Base-by-base conservation (phyloP, 257 asterid genomes). In the Marsdenia floribunda region DNA sequence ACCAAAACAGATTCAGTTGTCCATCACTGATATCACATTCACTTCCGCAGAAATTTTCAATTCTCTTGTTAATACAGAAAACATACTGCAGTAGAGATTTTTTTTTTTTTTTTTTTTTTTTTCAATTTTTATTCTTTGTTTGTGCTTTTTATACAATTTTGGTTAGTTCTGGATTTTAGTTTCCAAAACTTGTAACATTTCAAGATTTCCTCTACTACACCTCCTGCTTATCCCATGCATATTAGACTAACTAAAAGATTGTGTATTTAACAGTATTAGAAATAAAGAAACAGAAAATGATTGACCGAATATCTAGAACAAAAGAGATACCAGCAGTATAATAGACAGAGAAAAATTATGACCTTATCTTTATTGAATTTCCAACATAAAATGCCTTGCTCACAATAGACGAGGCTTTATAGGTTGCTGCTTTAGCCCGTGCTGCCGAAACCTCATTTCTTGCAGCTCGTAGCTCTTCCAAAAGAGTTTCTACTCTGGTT, bases 401-500 rank as follows among this genome's bases (percentile, higher is more conserved):
- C 37, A 81, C 78, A 44, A 91, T 54, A 49, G 86, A 79, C 3
- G 97, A 87, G 50, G 97, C 98, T 84, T 87, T 93, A 83, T 88
- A 90, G 42, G 84, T 78, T 24, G 97, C 97, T 76, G 97, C 91
- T 83, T 89, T 91, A 26, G 97, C 84, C 35, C 92, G 92, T 65
- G 90, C 94, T 63, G 90, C 88, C 33, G 93, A 87, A 68, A 88
- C 90, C 72, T 93, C 96, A 40, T 86, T 89, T 82, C 88, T 86
- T 53, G 95, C 82, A 64, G 82, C 86, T 14, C 96, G 91, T 69
- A 90, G 57, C 78, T 93, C 98, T 87, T 90, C 93, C 88, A 88
- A 75, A 73, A 93, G 91, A 74, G 84, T 83, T 44, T 91, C 87
- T 58, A 91, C 97, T 80, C 97, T 80, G 15, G 79, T 42, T 10